Evolutionary conservation across 306 rosid species (phyloP).

Genomic region (Arachis hypogaea): DNA sequence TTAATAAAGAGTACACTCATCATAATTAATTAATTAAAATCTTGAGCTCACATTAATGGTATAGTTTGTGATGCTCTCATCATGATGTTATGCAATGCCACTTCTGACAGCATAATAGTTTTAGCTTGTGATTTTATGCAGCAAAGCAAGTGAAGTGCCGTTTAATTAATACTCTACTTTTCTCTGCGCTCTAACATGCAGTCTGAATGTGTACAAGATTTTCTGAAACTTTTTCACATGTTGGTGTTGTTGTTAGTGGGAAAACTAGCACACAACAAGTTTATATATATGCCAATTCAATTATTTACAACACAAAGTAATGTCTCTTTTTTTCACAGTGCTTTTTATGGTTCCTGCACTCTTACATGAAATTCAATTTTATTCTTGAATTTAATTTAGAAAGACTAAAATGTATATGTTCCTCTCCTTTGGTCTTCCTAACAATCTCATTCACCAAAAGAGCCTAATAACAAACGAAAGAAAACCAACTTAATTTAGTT

Average conservation of each 20-base stretch:
- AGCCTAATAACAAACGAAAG: constrained; percentile 8
- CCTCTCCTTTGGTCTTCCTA: neutral
- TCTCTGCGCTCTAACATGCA: constrained; percentile 15
- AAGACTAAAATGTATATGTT: constrained; percentile 4
- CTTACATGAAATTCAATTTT: constrained; percentile 14
- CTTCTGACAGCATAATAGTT: constrained; percentile 18
- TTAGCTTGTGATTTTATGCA: constrained; percentile 40
- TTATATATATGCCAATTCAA: constrained; percentile 4
- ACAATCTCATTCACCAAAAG: neutral
- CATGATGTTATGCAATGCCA: neutral
- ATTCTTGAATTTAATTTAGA: constrained; percentile 15
- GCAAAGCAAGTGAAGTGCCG: neutral
- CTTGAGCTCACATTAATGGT: constrained; percentile 26
- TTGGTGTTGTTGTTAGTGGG: neutral
- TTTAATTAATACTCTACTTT: neutral
- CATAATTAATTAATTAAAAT: neutral
- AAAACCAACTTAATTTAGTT: neutral
- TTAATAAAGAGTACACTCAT: constrained; percentile 14
- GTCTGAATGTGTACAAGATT: neutral
- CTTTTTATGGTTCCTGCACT: constrained; percentile 17
- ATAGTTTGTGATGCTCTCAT: neutral
- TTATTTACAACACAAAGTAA: constrained; percentile 28
- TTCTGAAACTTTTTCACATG: constrained; percentile 37
- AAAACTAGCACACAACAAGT: neutral
- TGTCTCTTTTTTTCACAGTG: constrained; percentile 31